Base-by-base conservation (phyloP, 2,329 filamentous ascomycete genomes). In the Ophiognomonia clavigignenti-juglandacearum region DNA sequence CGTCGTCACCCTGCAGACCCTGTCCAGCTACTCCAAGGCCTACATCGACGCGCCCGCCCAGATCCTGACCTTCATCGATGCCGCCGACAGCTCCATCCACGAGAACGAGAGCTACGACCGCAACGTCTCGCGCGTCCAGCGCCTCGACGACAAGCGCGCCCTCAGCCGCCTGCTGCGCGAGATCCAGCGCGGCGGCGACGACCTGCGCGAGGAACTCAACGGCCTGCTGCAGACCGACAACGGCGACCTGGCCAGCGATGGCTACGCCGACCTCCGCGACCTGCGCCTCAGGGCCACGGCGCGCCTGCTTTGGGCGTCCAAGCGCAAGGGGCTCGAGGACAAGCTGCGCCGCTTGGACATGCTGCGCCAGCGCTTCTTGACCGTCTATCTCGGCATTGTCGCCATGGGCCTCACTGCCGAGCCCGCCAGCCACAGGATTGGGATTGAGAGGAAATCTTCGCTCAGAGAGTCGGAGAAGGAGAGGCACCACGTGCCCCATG, bases 21-120 rank as follows among this genome's bases (percentile, higher is more conserved):
- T 71, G 46, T 68, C 70, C 53, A 70, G 70, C 43, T 80, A 80
- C 60, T 71, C 71, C 43, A 61, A 70, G 49, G 80, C 78, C 16
- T 84, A 82, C 63, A 58, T 73, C 36, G 72, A 70, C 29, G 81
- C 81, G 23, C 80, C 80, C 23, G 69, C 67, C 53, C 80, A 84
- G 62, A 70, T 83, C 46, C 64, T 64, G 49, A 72, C 72, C 48
- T 80, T 83, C 56, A 62, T 82, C 57, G 79, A 83, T 58, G 71
- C 75, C 14, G 72, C 80, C 57, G 79, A 83, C 60, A 79, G 73
- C 57, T 86, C 78, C 32, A 70, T 82, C 40, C 69, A 75, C 55
- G 81, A 84, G 61, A 83, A 83, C 57, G 80, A 83, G 62, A 77
- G 71, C 57, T 83, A 83, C 59, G 77, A 83, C 61, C 69, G 72